These are phyloP conservation scores for Ocimum tenuiflorum DNA, from an alignment of 257 asterid species.

Conservation along the genomic window DNA sequence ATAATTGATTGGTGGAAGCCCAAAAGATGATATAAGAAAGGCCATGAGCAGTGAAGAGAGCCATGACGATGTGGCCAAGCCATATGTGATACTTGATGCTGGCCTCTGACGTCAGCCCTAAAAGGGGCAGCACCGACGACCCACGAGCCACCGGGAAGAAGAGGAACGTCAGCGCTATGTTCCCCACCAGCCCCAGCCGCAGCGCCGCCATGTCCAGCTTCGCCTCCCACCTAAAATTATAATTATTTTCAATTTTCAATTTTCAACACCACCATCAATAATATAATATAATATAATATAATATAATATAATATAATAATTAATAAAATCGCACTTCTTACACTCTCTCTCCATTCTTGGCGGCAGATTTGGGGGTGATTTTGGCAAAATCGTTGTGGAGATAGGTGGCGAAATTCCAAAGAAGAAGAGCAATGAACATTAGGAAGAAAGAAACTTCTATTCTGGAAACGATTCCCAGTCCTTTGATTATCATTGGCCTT, in stretches of 20 bases:
- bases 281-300: too few species aligned
- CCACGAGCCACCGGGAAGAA: conserved; percentile 89
- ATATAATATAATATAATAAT: too few species aligned
- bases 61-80: conserved; percentile 70
- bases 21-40: conserved; percentile 44
- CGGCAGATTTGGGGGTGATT: conserved; percentile 51
- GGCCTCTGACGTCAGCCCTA: conserved; percentile 77
- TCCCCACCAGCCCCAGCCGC: conserved; percentile 62
- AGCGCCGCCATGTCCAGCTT: conserved; percentile 45
- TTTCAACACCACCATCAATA: too few species aligned
- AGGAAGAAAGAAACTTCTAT: conserved; percentile 56
- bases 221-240: conserved; percentile 81
- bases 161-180: conserved; percentile 46
- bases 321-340: too few species aligned
- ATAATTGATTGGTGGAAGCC: conserved; percentile 41
- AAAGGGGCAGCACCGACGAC: conserved; percentile 50
- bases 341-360: conserved; percentile 44
- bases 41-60: conserved; percentile 70
- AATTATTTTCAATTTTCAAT: too few species aligned
- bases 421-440: conserved; percentile 71
- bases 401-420: conserved; percentile 52
- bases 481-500: conserved; percentile 61
- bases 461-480: conserved; percentile 69
- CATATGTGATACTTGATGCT: conserved; percentile 81
- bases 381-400: conserved; percentile 30